These are phyloP conservation scores for Sporormia fimetaria DNA, from an alignment of 495 filamentous ascomycete species.

Conservation along the genomic window DNA sequence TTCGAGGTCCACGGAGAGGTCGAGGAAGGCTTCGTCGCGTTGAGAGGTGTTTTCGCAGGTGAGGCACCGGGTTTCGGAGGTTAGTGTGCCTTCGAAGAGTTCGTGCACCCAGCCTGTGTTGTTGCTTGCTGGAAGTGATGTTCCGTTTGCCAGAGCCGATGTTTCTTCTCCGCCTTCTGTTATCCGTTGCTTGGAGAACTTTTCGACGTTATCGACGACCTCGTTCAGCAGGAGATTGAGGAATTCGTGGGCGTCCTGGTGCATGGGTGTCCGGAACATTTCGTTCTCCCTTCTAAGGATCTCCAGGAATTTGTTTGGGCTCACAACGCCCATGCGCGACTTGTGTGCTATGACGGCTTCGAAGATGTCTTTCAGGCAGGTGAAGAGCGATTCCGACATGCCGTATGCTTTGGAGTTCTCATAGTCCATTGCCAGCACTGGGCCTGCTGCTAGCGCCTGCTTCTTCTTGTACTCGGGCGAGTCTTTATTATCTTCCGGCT, in stretches of 20 bases:
- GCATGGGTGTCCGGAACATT: conserved; percentile 93
- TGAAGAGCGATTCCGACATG: conserved; percentile 91
- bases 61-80: conserved; percentile 91
- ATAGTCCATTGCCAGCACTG: conserved; percentile 68
- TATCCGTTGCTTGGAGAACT: conserved; percentile 48
- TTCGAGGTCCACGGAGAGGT: conserved; percentile 90
- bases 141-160: conserved; percentile 8
- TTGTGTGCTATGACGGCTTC: conserved; percentile 75
- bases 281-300: conserved; percentile 89
- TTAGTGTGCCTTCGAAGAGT: conserved; percentile 87
- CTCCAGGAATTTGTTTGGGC: conserved; percentile 85
- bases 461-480: conserved; percentile 96
- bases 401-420: conserved; percentile 72
- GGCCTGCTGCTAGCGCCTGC: conserved; percentile 73
- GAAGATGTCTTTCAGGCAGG: conserved; percentile 90
- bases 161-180: conserved; percentile 9
- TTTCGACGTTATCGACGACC: conserved; percentile 87
- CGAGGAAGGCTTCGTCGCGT: conserved; percentile 87
- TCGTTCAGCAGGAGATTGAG: conserved; percentile 91
- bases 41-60: conserved; percentile 95
- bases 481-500: conserved; percentile 66
- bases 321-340: conserved; percentile 80
- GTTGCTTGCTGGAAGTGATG: conserved; percentile 6
- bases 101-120: conserved; percentile 80
- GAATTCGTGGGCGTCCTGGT: conserved; percentile 98